Evolutionary conservation across 1,284 basidiomycete species (phyloP), one percentile per base, ranked within the genome.

Genomic region (Chondrostereum purpureum): DNA sequence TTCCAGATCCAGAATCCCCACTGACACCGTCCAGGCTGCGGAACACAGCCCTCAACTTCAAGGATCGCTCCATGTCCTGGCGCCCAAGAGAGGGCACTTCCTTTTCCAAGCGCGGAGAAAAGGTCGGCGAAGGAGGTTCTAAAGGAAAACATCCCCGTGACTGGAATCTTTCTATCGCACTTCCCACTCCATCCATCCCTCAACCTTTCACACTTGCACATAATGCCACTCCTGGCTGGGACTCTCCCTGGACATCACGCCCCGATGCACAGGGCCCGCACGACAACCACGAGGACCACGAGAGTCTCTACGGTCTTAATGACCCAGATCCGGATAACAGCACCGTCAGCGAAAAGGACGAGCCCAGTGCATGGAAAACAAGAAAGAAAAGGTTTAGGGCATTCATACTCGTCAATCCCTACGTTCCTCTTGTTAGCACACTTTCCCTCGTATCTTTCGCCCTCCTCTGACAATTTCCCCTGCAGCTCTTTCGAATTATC

Each of bases 401-500:
- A 13, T 90, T 85, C 56, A 75, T 88, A 48, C 64, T 90, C 27
- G 75, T 70, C 42, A 87, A 89, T 52, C 63, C 73, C 44, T 88
- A 87, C 60, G 83, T 88, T 43, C 88, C 88, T 44, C 59, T 90
- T 67, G 88, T 88, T 53, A 44, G 76, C 62, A 42, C 31, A 17
- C 34, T 41, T 27, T 19, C 24, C 37, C 40, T 43, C 42, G 38
- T 33, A 53, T 39, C 21, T 46, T 54, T 50, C 45, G 39, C 50
- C 42, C 43, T 59, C 62, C 17, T 58, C 63, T 19, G 53, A 69
- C 53, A 44, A 63, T 50, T 55, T 24, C 55, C 58, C n/a, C 14
- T 58, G 53, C 45, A 95, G 78, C 71, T 94, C 27, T 90, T 92
- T 60, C 85, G 92, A 47, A 73, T 89, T 50, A 75, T 87, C 62